Percentiles rank a stretch among this genome's conserved stretches.
phyloP scores from a whole-genome alignment of 2,329 filamentous ascomycete genomes.

The Trichoderma harzianum region DNA sequence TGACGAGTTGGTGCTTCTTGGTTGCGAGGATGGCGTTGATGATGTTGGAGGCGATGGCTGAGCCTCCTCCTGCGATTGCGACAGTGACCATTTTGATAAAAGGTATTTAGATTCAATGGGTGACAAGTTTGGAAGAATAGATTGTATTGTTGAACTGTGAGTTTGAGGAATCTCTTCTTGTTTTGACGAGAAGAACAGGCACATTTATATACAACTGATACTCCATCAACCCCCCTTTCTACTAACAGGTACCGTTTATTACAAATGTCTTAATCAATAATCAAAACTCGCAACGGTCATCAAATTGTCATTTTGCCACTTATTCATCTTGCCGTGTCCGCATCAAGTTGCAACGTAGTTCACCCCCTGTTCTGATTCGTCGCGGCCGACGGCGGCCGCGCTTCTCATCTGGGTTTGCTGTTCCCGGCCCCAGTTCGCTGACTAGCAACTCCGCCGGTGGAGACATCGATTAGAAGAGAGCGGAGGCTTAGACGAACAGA shows the following conservation, averaged over 20 bases:
- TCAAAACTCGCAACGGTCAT: background rate
- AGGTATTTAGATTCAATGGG: background rate
- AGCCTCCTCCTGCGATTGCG: constrained; percentile 10
- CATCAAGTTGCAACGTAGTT: background rate
- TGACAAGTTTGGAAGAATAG: background rate
- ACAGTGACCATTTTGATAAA: constrained; percentile 14
- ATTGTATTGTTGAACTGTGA: background rate
- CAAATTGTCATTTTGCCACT: too few relatives aligned
- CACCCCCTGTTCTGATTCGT: background rate
- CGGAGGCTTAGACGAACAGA: too few relatives aligned
- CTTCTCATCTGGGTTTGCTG: background rate
- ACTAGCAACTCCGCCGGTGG: background rate
- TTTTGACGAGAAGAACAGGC: background rate
- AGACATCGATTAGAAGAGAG: background rate
- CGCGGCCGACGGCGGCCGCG: background rate
- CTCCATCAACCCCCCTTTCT: background rate
- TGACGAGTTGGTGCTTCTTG: constrained; percentile 11
- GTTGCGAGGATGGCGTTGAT: constrained; percentile 9
- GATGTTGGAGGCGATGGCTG: constrained; percentile 14
- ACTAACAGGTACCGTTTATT: background rate
- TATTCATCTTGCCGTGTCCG: background rate
- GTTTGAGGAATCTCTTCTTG: background rate
- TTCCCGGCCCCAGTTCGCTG: background rate
- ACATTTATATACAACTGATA: background rate
- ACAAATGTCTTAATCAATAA: background rate